Evolutionary conservation across 2,329 filamentous ascomycete genomes (phyloP), one percentile per base, ranked within the genome.

Genomic region (Neonectria neomacrospora): DNA sequence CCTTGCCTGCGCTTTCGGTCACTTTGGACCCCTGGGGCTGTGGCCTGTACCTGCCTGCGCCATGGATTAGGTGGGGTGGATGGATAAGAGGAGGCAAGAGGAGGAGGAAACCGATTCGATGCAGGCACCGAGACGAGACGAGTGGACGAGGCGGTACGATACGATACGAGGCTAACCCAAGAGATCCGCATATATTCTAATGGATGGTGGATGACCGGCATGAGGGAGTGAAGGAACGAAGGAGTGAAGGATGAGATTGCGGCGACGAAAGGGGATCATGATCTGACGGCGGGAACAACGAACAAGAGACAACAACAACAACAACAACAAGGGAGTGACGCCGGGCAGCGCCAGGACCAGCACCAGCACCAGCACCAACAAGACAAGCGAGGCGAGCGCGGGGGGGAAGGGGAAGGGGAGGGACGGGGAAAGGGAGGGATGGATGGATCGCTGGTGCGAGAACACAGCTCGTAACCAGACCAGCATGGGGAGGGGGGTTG

Each of bases 1-100:
- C 58, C 64, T 70, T 61, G 61, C 32, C 30, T 14, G 44, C 44
- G 47, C 22, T 61, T 54, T 51, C 42, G 51, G 51, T 48, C 23
- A 28, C 22, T 48, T 48, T 30, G n/a, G 23, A 16, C 44, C 23
- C 26, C 8, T 23, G 23, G 23, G 16, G n/a, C 22, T 45, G 42
- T 48, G 5, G 44, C 44, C 37, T 39, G 44, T 28, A 8, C 23
- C 6, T 26, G 22, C 44, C 23, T 47, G 20, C 20, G 20, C 23
- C 8, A 2, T n/a, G 16, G 14, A 9, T 22, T 14, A 8, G n/a
- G 23, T 28, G 44, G 57, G 47, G 52, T 57, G 41, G n/a, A n/a
- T n/a, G n/a, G n/a, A n/a, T n/a, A n/a, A n/a, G n/a, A 30, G 22
- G 37, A 48, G 23, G 53, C n/a, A 51, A 23, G 44, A 54, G 32